Conservation (phyloP, 2,329 filamentous ascomycete genomes). For the Cadophora luteo-olivacea region DNA sequence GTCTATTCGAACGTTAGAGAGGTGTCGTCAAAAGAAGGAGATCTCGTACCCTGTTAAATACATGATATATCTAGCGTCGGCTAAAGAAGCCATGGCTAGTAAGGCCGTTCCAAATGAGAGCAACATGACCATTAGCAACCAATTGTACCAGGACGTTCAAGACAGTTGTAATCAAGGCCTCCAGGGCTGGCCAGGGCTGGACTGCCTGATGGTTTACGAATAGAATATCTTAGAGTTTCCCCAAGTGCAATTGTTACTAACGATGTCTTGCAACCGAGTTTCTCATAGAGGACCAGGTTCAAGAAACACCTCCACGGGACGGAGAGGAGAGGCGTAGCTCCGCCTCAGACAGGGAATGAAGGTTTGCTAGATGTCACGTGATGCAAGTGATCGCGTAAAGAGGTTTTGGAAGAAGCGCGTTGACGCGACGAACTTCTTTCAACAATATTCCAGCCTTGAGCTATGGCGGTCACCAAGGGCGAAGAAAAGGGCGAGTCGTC, state of each 20-base stretch:
- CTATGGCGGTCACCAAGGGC: constrained; percentile 40
- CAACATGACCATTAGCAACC: not conserved
- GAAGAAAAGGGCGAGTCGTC: constrained; percentile 64
- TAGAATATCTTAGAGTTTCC: no score
- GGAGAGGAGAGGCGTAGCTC: not conserved
- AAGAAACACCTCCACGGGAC: no score
- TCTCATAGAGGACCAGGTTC: no score
- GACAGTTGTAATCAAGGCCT: no score
- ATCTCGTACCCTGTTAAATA: constrained; percentile 38
- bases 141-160: no score
- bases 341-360: not conserved
- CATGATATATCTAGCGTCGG: constrained; percentile 39
- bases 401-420: constrained; percentile 29
- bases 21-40: not conserved
- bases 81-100: constrained; percentile 18
- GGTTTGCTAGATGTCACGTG: constrained; percentile 16
- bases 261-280: no score
- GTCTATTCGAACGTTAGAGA: constrained; percentile 35
- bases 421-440: constrained; percentile 31
- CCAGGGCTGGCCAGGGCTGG: no score
- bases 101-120: not conserved
- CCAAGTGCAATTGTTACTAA: no score
- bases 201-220: no score
- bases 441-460: constrained; percentile 22
- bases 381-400: constrained; percentile 34